phyloP scores from a whole-genome alignment of 2,329 filamentous ascomycete species.

The Colletotrichum coccodes region DNA sequence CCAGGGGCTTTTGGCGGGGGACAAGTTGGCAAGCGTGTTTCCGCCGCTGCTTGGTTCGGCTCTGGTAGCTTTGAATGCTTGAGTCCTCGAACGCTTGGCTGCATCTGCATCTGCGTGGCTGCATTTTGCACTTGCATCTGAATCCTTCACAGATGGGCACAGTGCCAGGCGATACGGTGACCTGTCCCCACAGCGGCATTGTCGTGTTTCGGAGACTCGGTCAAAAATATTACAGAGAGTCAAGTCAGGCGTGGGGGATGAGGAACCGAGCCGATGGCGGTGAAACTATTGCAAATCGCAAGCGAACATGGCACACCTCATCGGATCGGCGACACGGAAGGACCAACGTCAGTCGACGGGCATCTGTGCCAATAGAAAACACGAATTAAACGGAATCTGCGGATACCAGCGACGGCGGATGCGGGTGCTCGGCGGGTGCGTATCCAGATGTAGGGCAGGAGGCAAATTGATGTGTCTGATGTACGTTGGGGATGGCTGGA shows the following conservation, averaged over 20 bases:
- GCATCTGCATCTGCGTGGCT: neutral
- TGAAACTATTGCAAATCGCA: conserved; percentile 11
- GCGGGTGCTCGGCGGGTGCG: neutral
- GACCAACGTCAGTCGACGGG: conserved; percentile 6
- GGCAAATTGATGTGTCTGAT: conserved; percentile 25
- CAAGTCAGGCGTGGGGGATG: conserved; percentile 15
- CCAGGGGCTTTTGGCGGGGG: neutral
- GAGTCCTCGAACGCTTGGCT: conserved; percentile 3
- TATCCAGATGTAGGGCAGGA: conserved; percentile 13
- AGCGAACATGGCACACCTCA: conserved; percentile 22
- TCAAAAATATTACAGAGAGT: conserved; percentile 5
- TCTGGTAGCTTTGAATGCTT: neutral
- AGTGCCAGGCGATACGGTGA: neutral
- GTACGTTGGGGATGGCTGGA: conserved; percentile 24
- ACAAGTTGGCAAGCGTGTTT: conserved; percentile 1
- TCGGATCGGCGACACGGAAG: conserved; percentile 16
- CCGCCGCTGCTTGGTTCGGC: conserved; percentile 16
- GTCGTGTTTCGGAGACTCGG: conserved; percentile 17
- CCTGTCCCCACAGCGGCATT: conserved; percentile 8
- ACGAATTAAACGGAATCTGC: neutral
- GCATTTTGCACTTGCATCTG: neutral
- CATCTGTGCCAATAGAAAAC: neutral
- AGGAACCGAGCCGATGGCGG: neutral
- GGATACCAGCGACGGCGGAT: neutral
- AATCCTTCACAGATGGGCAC: neutral